Percentiles rank a stretch among this genome's conserved stretches.
phyloP scores from a whole-genome alignment of 306 rosid species.

The Comarum palustre region DNA sequence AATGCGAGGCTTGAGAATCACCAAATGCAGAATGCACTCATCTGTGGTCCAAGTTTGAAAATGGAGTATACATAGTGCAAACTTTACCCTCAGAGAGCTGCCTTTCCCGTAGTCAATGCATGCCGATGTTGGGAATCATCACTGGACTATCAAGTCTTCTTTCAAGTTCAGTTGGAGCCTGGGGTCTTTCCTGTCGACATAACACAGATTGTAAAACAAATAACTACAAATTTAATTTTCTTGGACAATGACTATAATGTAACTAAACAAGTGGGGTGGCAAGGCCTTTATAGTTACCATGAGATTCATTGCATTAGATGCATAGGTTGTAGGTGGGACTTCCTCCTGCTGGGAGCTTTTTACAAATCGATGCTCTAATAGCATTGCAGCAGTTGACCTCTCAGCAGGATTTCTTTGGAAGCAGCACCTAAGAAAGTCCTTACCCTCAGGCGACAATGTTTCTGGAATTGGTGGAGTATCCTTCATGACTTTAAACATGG shows the following conservation, averaged over 20 bases:
- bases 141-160: constrained; percentile 43
- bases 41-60: constrained; percentile 18
- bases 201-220: constrained; percentile 19
- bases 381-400: constrained; percentile 60
- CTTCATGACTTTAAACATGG: constrained; percentile 89
- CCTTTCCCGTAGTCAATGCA: constrained; percentile 39
- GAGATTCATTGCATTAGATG: constrained; percentile 33
- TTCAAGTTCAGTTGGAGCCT: constrained; percentile 50
- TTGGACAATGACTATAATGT: background rate
- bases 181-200: constrained; percentile 53
- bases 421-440: constrained; percentile 80
- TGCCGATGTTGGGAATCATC: constrained; percentile 26
- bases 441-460: constrained; percentile 70
- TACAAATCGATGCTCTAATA: constrained; percentile 79
- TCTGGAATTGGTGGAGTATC: constrained; percentile 87
- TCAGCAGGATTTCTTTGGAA: constrained; percentile 94
- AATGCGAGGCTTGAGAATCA: constrained; percentile 26
- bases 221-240: background rate
- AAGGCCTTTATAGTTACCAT: constrained; percentile 38
- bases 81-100: constrained; percentile 40
- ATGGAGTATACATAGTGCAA: constrained; percentile 2
- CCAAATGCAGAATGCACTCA: constrained; percentile 9
- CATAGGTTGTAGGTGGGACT: constrained; percentile 36
- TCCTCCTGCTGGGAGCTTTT: constrained; percentile 49
- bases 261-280: constrained; percentile 9